Base-by-base conservation (phyloP, 1,284 basidiomycete genomes). In the Apiotrichum sp. region DNA sequence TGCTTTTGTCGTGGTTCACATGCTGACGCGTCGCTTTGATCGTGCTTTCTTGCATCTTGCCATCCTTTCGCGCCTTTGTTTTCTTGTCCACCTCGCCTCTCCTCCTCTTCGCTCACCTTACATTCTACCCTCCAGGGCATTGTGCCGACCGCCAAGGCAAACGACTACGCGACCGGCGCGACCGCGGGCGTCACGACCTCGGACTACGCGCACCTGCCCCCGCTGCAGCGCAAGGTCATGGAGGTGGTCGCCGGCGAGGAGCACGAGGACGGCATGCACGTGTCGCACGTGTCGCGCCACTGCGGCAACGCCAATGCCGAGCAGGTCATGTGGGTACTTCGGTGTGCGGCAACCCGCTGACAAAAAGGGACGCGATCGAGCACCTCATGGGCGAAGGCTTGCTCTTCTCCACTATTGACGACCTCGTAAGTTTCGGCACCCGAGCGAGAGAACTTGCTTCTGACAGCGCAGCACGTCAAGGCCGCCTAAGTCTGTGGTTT, bases 351-450 rank as follows among this genome's bases (percentile, higher is more conserved):
- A 22, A 22, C 22, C 22, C 22, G 22, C 47, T 53, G 43, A 49
- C 57, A 14, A 32, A 52, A 57, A 82, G 87, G 63, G 76, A 81
- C 46, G 86, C 85, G 31, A 75, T 91, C 55, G 86, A 89, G 57
- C 72, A 74, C 51, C 77, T 93, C 51, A 82, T 86, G 76, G 81
- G 84, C 39, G 82, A 86, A 2, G 88, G 87, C 0, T 72, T 81
- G 59, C 77, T 90, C 53, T 89, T 81, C 66, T 83, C 82, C 47
- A 86, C 86, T 1, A 79, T 82, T 47, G 85, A 88, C 67, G 84
- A 87, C 74, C 55, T 73, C 60, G 75, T 77, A 50, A 58, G 73
- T 69, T 54, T 29, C 50, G 6, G 6, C 43, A 31, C 16, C 36
- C 36, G 36, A 38, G 36, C 36, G 7, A 38, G 13, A 22, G 22